These are phyloP conservation scores for Talaromyces sp. DNA, from an alignment of 2,329 filamentous ascomycete species.

Conservation along the genomic window DNA sequence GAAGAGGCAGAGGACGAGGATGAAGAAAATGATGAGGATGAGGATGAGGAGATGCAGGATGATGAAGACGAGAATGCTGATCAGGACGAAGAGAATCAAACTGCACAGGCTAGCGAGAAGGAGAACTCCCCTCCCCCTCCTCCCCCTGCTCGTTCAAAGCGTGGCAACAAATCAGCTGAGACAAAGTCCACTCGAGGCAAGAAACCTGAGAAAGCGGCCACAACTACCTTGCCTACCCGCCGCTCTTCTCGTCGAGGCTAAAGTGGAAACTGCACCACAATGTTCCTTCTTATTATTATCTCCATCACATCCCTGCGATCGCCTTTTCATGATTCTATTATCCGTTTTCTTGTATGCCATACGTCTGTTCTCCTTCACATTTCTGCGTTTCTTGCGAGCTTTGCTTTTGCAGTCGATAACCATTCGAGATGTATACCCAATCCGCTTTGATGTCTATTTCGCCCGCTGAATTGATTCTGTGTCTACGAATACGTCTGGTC, in stretches of 20 bases:
- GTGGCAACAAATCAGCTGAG: constrained; percentile 9
- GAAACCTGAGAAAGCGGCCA: constrained; percentile 14
- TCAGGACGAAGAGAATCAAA: constrained; percentile 17
- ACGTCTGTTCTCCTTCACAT: constrained; percentile 6
- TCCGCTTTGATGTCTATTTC: constrained; percentile 18
- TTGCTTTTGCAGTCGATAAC: constrained; percentile 20
- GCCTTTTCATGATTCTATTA: constrained; percentile 1
- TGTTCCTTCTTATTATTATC: background rate
- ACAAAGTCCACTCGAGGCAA: constrained; percentile 4
- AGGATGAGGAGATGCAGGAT: constrained; percentile 20
- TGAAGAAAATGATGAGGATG: constrained; percentile 18
- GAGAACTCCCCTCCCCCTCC: constrained; percentile 22
- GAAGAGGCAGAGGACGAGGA: constrained; percentile 27
- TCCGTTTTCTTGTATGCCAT: background rate
- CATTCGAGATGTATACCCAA: constrained; percentile 27
- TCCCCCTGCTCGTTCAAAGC: constrained; percentile 17
- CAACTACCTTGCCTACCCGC: constrained; percentile 23
- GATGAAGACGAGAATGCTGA: constrained; percentile 16
- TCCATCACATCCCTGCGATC: background rate
- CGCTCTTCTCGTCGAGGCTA: constrained; percentile 26
- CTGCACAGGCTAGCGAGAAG: constrained; percentile 20
- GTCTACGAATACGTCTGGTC: background rate
- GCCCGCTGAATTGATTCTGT: constrained; percentile 5
- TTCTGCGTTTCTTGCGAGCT: constrained; percentile 1
- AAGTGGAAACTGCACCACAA: background rate